Evolutionary conservation across 139 green algal genomes (phyloP).

Genomic region (Dunaliella primolecta): DNA sequence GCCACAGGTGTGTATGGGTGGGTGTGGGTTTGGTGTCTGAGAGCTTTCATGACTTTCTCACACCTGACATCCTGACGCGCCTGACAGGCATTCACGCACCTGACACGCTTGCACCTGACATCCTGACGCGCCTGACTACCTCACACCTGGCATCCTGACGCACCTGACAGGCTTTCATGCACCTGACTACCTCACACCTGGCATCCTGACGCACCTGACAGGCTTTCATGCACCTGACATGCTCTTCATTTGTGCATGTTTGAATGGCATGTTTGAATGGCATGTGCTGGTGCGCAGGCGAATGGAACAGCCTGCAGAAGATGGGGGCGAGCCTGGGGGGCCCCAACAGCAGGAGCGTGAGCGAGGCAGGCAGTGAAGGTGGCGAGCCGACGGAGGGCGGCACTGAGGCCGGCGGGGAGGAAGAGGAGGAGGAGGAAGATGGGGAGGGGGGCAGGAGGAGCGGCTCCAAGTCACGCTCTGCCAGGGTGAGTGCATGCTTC

Average conservation of each 20-base stretch:
- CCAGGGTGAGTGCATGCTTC: neutral
- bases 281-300: neutral
- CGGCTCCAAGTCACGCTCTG: neutral
- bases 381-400: neutral
- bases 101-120: no score
- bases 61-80: no score
- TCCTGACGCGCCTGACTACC: no score
- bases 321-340: neutral
- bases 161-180: no score
- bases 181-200: no score
- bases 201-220: no score
- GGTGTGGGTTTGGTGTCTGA: neutral
- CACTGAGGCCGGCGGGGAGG: neutral
- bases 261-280: no score
- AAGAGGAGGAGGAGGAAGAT: slow-evolving; percentile 5
- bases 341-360: neutral
- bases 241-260: no score
- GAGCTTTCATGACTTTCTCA: no score
- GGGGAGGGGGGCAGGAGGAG: neutral
- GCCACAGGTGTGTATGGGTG: neutral
- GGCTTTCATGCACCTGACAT: no score
- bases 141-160: no score
- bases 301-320: neutral
- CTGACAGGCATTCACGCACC: no score
- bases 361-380: neutral